These are phyloP conservation scores for Solanum bulbocastanum DNA, from an alignment of 257 asterid genomes.

Conservation along the genomic window DNA sequence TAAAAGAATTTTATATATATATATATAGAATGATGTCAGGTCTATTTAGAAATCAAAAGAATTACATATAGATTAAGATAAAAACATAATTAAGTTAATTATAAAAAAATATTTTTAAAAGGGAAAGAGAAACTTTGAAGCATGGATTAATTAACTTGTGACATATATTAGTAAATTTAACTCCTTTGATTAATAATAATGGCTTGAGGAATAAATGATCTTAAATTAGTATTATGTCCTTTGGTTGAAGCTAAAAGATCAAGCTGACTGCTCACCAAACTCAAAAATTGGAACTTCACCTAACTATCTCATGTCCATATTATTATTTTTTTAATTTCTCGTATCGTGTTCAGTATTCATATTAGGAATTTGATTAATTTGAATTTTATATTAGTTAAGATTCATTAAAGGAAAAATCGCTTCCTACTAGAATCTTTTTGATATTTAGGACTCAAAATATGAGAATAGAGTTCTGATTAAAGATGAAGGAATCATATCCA, in stretches of 20 bases:
- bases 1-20: too few relatives aligned
- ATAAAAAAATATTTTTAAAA: background rate
- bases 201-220: background rate
- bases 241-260: background rate
- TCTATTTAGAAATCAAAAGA: background rate
- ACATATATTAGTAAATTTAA: background rate
- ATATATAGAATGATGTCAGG: background rate
- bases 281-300: background rate
- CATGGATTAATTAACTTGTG: background rate
- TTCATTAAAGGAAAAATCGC: background rate
- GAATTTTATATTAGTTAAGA: background rate
- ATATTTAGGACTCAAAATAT: background rate
- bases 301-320: background rate
- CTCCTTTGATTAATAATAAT: background rate
- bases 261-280: background rate
- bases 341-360: accelerated
- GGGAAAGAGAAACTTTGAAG: background rate
- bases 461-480: background rate
- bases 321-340: background rate
- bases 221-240: background rate
- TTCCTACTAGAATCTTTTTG: background rate
- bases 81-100: background rate
- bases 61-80: background rate
- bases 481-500: background rate
- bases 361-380: background rate